Evolutionary conservation across 1,139 yeast species (phyloP).

Genomic region (Blastobotrys raffinosifermentans): DNA sequence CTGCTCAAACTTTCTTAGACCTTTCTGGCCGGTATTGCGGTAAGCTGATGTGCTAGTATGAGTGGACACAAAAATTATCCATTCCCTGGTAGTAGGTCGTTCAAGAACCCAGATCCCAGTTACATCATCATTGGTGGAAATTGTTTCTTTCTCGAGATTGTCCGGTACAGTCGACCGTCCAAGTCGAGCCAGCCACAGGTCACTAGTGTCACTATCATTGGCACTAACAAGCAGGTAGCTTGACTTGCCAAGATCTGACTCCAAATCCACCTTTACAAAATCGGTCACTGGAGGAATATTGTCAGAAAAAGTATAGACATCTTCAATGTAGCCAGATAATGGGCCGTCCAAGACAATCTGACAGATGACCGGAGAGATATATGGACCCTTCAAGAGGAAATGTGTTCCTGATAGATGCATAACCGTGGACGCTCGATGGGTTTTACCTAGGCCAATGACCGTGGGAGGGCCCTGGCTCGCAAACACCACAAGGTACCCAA

Average conservation of each 20-base stretch:
- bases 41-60: no score
- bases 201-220: not conserved
- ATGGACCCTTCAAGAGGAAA: not conserved
- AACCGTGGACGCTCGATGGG: not conserved
- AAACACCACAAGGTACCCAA: not conserved
- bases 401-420: slow-evolving; percentile 1
- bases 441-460: not conserved
- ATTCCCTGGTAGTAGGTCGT: no score
- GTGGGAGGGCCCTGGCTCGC: not conserved
- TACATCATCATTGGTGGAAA: no score
- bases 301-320: not conserved
- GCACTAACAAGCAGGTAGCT: not conserved
- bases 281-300: not conserved
- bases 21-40: no score
- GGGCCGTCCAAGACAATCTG: not conserved
- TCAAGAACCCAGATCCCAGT: no score
- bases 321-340: not conserved
- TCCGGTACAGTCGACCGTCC: no score
- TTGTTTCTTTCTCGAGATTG: no score
- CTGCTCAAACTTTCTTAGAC: no score
- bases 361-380: not conserved
- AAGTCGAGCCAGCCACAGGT: not conserved
- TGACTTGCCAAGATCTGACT: not conserved
- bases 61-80: no score
- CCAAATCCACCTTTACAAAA: not conserved